Evolutionary conservation across 331 rosid species (phyloP), one percentile per base, ranked within the genome.

Genomic region (Dryas integrifolia): DNA sequence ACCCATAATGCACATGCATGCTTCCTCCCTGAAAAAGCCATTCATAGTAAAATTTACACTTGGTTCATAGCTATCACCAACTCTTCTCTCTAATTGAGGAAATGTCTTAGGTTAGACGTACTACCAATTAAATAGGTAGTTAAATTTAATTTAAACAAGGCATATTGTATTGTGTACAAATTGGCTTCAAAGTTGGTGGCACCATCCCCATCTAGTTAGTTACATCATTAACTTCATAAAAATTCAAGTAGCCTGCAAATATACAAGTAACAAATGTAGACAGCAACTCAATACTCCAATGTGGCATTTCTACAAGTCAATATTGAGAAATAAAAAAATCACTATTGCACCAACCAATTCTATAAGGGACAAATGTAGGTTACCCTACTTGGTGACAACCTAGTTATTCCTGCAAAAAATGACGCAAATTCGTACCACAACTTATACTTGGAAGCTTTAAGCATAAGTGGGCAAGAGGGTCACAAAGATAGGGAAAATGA

Each of bases 381-480:
- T 61, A 68, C 73, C 38, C 6, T 40, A 26, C 30, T 50, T 5
- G 15, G 72, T 50, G 72, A 38, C 38, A 65, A 16, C 30, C 70
- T 15, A 35, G 30, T 30, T 30, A 48, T 67, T 14, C 68, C 46
- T 39, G 3, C 18, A n/a, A 51, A 52, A 7, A 39, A 39, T 21
- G 70, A 65, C 70, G 45, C 24, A 67, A 48, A 30, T 48, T 67
- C 46, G 24, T 67, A 15, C 1, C 3, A 0, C 26, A 48, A 44
- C 44, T 13, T 67, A 46, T 48, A n/a, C 48, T 68, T 62, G 39
- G 21, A 65, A 53, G 70, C 72, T 58, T 62, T 58, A 11, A 59
- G 49, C 64, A 59, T 6, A 39, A 8, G 9, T 12, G 55, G 4
- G 55, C 4, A 5, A 14, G 30, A 50, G 15, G 62, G 13, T 58